Evolutionary conservation across 2,329 filamentous ascomycete species (phyloP), one percentile per base, ranked within the genome.

Genomic region (Fusarium compactum): DNA sequence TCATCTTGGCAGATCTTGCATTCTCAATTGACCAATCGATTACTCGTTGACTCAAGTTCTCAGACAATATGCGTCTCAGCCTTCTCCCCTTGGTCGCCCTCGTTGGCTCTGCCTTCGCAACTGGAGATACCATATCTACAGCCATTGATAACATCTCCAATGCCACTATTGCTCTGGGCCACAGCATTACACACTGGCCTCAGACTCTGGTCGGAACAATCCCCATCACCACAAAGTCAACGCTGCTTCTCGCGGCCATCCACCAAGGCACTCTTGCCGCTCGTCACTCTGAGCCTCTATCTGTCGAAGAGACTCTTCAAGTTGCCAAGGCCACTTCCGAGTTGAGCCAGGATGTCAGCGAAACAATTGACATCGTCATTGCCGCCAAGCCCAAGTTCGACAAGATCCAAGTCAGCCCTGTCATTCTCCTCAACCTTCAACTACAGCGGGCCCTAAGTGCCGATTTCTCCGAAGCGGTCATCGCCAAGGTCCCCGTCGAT

Each of bases 331-430:
- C 80, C 5, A 81, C 82, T 8, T 58, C 69, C 5, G 66, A 76
- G 10, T 79, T 86, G 27, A 76, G 78, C 46, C 57, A 47, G 14
- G 74, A 75, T n/a, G 81, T 85, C 64, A 79, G 82, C 67, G 56
- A 69, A 32, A 81, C 81, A 6, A 77, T 85, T 30, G 68, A 74
- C 10, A 76, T 77, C n/a, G 73, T 85, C 24, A 76, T 84, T 62
- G 71, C 61, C 14, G 73, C 78, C 29, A 84, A 84, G 75, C 77
- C 74, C 22, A 82, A 83, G 65, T 86, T 86, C 61, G 80, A 85
- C 67, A 75, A 76, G 41, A 72, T 84, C 8, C 55, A 83, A 3
- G 67, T 86, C 38, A 78, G 76, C 48, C 82, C 83, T 0, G 71
- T 84, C 38, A 83, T 86, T 38, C 74, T 84, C 41, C 45, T 82